Conservation (phyloP, 192 early-diverging fungal genomes). For the Allomyces macrogynus region DNA sequence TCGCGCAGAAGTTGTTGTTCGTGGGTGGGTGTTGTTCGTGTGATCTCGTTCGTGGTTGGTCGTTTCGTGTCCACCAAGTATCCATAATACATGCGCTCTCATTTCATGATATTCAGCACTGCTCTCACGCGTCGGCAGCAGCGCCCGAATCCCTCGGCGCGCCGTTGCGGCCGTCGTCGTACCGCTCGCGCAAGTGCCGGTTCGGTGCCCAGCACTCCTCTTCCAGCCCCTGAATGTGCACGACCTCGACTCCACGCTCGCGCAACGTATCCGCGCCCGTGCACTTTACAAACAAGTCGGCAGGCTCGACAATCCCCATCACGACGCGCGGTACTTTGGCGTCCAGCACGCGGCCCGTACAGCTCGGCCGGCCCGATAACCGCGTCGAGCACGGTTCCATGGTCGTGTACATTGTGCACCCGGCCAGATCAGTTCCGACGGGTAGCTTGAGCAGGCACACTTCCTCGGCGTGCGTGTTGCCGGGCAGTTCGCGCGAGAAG, state of each 20-base stretch:
- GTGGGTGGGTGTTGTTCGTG: no score
- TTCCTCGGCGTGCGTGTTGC: slow-evolving; percentile 95
- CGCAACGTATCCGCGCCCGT: slow-evolving; percentile 40
- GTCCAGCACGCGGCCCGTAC: neutral
- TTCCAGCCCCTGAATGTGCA: slow-evolving; percentile 45
- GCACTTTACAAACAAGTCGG: slow-evolving; percentile 59
- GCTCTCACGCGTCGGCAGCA: no score
- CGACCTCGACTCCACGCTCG: slow-evolving; percentile 51
- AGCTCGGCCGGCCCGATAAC: neutral
- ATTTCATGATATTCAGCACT: no score
- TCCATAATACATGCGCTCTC: no score
- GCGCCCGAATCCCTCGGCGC: no score
- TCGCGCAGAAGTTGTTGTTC: no score
- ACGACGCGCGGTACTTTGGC: slow-evolving; percentile 25
- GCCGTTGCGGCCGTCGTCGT: neutral
- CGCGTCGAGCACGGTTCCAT: neutral
- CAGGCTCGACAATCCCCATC: slow-evolving; percentile 70
- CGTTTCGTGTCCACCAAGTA: no score
- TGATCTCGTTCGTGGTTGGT: no score
- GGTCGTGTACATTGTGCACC: neutral
- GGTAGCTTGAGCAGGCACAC: slow-evolving; percentile 59
- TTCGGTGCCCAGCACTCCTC: slow-evolving; percentile 56
- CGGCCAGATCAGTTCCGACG: neutral
- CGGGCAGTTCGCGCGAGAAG: slow-evolving; percentile 78
- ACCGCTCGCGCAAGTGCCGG: slow-evolving; percentile 22